phyloP scores from a whole-genome alignment of 768 basidiomycete genomes.

The Phylloporus scabripes region DNA sequence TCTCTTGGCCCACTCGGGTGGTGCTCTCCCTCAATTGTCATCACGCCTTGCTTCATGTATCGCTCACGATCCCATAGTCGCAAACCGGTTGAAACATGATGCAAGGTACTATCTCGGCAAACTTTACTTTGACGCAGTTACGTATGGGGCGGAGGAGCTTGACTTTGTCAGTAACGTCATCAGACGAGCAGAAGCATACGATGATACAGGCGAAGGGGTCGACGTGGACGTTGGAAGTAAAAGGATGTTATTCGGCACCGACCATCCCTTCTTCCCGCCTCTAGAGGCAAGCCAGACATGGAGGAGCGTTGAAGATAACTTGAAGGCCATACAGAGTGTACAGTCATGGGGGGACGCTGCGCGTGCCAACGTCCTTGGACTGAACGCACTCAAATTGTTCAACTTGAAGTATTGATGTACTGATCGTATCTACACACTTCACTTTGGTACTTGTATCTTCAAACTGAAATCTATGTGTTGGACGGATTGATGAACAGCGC shows the following conservation, averaged over 20 bases:
- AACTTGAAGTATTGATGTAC: slow-evolving; percentile 34
- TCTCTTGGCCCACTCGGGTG: slow-evolving; percentile 84
- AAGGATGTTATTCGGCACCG: slow-evolving; percentile 77
- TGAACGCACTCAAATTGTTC: slow-evolving; percentile 72
- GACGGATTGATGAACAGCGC: slow-evolving; percentile 84
- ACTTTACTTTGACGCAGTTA: slow-evolving; percentile 82
- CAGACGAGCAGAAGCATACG: slow-evolving; percentile 51
- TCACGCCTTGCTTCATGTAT: slow-evolving; percentile 84
- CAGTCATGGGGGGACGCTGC: slow-evolving; percentile 42
- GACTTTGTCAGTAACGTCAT: slow-evolving; percentile 70
- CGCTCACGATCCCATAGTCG: slow-evolving; percentile 76
- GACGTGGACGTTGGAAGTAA: slow-evolving; percentile 43
- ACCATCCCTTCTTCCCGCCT: slow-evolving; percentile 90
- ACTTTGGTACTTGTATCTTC: slow-evolving; percentile 76
- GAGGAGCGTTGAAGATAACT: slow-evolving; percentile 81
- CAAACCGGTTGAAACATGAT: slow-evolving; percentile 70
- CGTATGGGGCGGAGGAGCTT: slow-evolving; percentile 82
- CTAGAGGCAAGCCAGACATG: slow-evolving; percentile 63
- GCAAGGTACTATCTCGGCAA: slow-evolving; percentile 78
- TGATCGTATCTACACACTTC: slow-evolving; percentile 8
- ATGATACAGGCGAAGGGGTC: slow-evolving; percentile 27
- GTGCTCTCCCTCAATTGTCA: slow-evolving; percentile 76
- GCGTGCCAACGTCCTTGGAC: slow-evolving; percentile 60
- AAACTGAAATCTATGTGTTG: slow-evolving; percentile 95
- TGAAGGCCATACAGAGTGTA: slow-evolving; percentile 61